Evolutionary conservation across 345 rosid species (phyloP).

Genomic region (Citrus unshiu): DNA sequence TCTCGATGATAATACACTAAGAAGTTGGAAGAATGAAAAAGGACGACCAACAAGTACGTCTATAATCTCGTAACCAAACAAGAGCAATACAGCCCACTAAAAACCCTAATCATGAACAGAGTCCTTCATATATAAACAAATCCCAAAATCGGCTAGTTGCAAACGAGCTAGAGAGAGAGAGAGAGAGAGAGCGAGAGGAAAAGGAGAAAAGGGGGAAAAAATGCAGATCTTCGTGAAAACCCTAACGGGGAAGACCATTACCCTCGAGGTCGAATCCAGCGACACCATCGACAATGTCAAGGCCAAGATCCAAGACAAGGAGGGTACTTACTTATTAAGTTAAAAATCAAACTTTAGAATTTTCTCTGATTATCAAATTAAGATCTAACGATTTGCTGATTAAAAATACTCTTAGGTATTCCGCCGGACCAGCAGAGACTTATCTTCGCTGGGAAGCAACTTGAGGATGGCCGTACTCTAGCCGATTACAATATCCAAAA

Average conservation of each 20-base stretch:
- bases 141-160: not conserved
- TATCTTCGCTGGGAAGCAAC: slow-evolving; percentile 55
- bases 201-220: not conserved
- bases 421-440: slow-evolving; percentile 59
- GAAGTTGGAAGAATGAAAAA: too few species aligned
- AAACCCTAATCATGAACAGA: not conserved
- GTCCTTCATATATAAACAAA: not conserved
- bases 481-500: slow-evolving; percentile 54
- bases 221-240: slow-evolving; percentile 84
- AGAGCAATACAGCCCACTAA: not conserved
- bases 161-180: not conserved
- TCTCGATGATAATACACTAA: too few species aligned
- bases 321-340: slow-evolving; percentile 28
- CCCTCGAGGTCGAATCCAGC: slow-evolving; percentile 73
- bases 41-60: too few species aligned
- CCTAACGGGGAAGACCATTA: slow-evolving; percentile 69
- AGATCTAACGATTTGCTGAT: slow-evolving; percentile 1
- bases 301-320: slow-evolving; percentile 81
- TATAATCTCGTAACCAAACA: slow-evolving; percentile 26
- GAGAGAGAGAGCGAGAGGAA: not conserved
- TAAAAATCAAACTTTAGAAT: not conserved
- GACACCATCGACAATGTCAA: slow-evolving; percentile 76
- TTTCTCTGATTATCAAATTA: not conserved
- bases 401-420: slow-evolving; percentile 24
- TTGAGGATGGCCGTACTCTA: slow-evolving; percentile 55